Percentiles rank a stretch among this genome's conserved stretches.
These are phyloP conservation scores for Brassica hybrid DNA, from an alignment of 441 rosid genomes.

Conservation along the genomic window DNA sequence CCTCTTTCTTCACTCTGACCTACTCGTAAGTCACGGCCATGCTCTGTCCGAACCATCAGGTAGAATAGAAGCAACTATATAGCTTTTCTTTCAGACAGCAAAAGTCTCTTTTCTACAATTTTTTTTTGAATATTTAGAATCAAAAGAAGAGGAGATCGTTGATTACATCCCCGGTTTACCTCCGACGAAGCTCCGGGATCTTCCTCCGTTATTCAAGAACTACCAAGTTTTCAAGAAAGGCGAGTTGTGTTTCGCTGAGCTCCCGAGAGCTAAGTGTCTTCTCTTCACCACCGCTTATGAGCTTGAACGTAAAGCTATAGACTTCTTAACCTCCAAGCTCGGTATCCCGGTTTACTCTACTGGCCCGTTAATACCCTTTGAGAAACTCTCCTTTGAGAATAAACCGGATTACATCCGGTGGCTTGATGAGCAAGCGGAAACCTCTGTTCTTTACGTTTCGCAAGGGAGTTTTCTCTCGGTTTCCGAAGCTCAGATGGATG, in stretches of 20 bases:
- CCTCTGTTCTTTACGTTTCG: slow-evolving; percentile 56
- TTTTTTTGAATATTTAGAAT: no score
- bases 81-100: no score
- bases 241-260: slow-evolving; percentile 24
- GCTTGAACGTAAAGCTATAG: slow-evolving; percentile 46
- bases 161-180: slow-evolving; percentile 35
- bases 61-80: no score
- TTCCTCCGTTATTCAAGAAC: slow-evolving; percentile 2
- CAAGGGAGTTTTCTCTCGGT: slow-evolving; percentile 55
- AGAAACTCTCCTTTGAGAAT: slow-evolving; percentile 15
- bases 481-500: slow-evolving; percentile 51
- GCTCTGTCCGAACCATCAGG: slow-evolving; percentile 48
- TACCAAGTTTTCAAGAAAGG: background rate
- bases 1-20: slow-evolving; percentile 50
- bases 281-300: slow-evolving; percentile 45
- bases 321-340: slow-evolving; percentile 10
- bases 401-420: slow-evolving; percentile 37
- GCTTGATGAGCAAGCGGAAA: slow-evolving; percentile 49
- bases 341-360: slow-evolving; percentile 43
- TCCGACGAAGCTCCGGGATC: slow-evolving; percentile 23
- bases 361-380: slow-evolving; percentile 53
- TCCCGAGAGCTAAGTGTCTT: slow-evolving; percentile 41
- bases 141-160: slow-evolving; percentile 17
- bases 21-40: slow-evolving; percentile 52
- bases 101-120: no score